A percentile compares a stretch with the other conserved stretches of the same genome.
Conservation (phyloP, 352 stramenopile species). For the Thraustochytrium sp. region DNA sequence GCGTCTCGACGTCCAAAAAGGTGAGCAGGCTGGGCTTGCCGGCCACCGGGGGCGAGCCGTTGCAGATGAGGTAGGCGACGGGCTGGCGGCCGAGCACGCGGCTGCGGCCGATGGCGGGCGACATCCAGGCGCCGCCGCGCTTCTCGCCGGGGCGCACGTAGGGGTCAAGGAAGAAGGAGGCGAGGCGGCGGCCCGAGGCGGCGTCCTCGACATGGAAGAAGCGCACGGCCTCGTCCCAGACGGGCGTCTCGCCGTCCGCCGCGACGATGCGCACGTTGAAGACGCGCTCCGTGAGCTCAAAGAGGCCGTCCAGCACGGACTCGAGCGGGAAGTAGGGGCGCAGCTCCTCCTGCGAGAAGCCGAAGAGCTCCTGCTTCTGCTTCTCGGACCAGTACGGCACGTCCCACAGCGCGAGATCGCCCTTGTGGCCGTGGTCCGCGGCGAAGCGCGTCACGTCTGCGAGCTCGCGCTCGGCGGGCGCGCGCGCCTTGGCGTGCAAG, state of each 20-base stretch:
- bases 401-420: slow-evolving; percentile 84
- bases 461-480: slow-evolving; percentile 81
- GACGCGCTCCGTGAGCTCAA: slow-evolving; percentile 81
- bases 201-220: slow-evolving; percentile 89
- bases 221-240: slow-evolving; percentile 90
- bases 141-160: slow-evolving; percentile 94
- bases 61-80: slow-evolving; percentile 96
- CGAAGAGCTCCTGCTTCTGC: slow-evolving; percentile 87
- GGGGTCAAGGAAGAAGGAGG: slow-evolving; percentile 92
- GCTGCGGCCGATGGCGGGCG: slow-evolving; percentile 86
- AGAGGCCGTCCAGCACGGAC: slow-evolving; percentile 88
- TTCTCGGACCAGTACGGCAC: slow-evolving; percentile 89
- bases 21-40: slow-evolving; percentile 94
- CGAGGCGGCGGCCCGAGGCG: slow-evolving; percentile 72
- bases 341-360: slow-evolving; percentile 92
- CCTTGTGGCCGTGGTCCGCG: slow-evolving; percentile 62
- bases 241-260: slow-evolving; percentile 64
- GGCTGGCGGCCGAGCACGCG: slow-evolving; percentile 74
- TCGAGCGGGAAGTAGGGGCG: slow-evolving; percentile 93
- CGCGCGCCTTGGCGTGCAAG: slow-evolving; percentile 82
- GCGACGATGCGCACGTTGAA: slow-evolving; percentile 87
- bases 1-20: slow-evolving; percentile 91
- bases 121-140: slow-evolving; percentile 96
- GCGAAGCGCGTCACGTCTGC: slow-evolving; percentile 77
- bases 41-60: slow-evolving; percentile 84